Evolutionary conservation across 495 filamentous ascomycete genomes (phyloP).

Genomic region (Lineolata rhizophorae): DNA sequence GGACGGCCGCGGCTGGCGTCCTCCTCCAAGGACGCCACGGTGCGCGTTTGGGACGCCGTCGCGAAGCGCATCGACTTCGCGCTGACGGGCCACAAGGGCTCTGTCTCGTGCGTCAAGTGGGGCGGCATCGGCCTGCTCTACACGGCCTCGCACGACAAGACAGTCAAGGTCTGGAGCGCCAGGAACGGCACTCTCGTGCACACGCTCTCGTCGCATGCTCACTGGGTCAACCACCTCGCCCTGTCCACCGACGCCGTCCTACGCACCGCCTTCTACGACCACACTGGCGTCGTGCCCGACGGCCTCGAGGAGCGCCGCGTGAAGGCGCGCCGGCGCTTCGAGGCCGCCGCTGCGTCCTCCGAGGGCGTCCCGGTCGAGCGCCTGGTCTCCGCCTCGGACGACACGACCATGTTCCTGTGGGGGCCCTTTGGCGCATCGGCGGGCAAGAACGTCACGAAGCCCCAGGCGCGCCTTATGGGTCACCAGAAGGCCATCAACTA

Average conservation of each 20-base stretch:
- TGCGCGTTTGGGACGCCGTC: constrained; percentile 72
- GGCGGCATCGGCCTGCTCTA: constrained; percentile 77
- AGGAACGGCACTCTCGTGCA: constrained; percentile 56
- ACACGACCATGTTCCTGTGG: constrained; percentile 96
- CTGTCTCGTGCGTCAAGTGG: constrained; percentile 83
- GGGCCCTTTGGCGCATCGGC: constrained; percentile 63
- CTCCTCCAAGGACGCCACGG: constrained; percentile 74
- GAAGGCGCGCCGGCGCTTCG: constrained; percentile 67
- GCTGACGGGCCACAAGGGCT: constrained; percentile 69
- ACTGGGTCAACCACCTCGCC: constrained; percentile 92
- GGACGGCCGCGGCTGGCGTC: constrained; percentile 66
- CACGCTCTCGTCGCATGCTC: constrained; percentile 61
- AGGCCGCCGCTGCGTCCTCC: constrained; percentile 68
- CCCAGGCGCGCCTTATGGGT: constrained; percentile 66
- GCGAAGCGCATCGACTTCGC: constrained; percentile 57
- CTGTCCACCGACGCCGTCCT: constrained; percentile 86
- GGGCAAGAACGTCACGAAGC: constrained; percentile 54
- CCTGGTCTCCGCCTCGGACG: constrained; percentile 76
- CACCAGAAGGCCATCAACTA: constrained; percentile 96
- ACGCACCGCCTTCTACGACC: constrained; percentile 71
- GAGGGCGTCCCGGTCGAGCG: constrained; percentile 63
- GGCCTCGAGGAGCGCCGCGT: constrained; percentile 42
- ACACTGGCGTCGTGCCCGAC: constrained; percentile 44
- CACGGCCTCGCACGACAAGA: constrained; percentile 79
- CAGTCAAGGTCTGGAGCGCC: constrained; percentile 79